Evolutionary conservation across 441 rosid genomes (phyloP), one percentile per base, ranked within the genome.

Genomic region (Populus tomentosa): DNA sequence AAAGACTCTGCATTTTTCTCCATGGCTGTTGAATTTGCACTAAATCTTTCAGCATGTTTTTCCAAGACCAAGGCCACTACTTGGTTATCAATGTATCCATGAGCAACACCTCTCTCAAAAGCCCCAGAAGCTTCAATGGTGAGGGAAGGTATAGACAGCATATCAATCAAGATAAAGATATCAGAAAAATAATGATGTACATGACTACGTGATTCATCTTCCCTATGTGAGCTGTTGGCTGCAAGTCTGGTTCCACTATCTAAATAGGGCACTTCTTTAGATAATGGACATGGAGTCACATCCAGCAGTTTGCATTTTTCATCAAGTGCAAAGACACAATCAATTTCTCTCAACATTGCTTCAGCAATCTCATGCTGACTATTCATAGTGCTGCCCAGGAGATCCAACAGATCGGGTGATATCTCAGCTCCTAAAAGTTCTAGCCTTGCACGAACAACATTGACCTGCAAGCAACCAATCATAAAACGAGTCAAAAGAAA

Each of bases 61-160:
- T 90, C 92, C 84, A 94, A 83, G 81, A 92, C 92, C 86, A 86
- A 71, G 69, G 88, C 88, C 23, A 89, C 86, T 61, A 89, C 79
- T 75, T 88, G 90, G 80, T 86, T 86, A 66, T 77, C 84, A 83
- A 92, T 83, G 76, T 85, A 83, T 80, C 95, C 95, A 61, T 85
- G 87, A 59, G 86, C 89, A 72, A 92, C 88, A 79, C 90, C 94
- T 81, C 88, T 90, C 86, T 89, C 95, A 66, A 94, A 89, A 6
- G 90, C 86, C 82, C 89, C 92, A 72, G 91, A 86, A 79, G 94
- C 93, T 85, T 92, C 92, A 75, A 76, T 80, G 72, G 92, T 90
- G 72, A 94, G 88, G 82, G 82, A 85, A 70, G 94, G 86, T 69
- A 89, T 89, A 30, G 98, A 84, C 67, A 94, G 74, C 93, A 92